Base-by-base conservation (phyloP, 2,329 filamentous ascomycete species). In the Arthrobotrys entomopaga region DNA sequence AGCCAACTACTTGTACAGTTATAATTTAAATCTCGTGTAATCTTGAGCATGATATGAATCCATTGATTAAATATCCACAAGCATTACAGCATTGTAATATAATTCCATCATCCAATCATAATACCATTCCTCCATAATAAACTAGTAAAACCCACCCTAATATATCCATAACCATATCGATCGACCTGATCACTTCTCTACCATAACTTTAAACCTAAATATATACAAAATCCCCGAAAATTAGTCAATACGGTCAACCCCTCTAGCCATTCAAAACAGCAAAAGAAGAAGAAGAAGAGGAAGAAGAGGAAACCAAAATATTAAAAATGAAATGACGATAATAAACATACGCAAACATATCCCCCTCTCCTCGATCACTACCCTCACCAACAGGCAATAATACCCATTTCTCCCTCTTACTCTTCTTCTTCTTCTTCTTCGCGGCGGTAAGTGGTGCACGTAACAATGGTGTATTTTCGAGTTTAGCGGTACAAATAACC, bases 181-280 rank as follows among this genome's bases (percentile, higher is more conserved):
- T 6, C 29, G n/a, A n/a, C n/a, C n/a, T 13, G 13, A 6, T 19
- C 16, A 46, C 42, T 66, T 66, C 22, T 50, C 10, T 29, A 53
- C 29, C 29, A 66, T 22, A 22, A 66, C n/a, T 16, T 66, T 40
- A 34, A 66, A 66, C n/a, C 63, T 66, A 43, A 26, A 42, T 2
- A 13, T 26, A 34, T 2, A 13, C 46, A 34, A 34, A 5, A 8
- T 8, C 42, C 42, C 42, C 42, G n/a, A 46, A 46, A 5, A 46
- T 46, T 13, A 46, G 1, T 13, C 16, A 46, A 46, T 10, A 46
- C n/a, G n/a, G 3, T n/a, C 42, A 15, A 46, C 2, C 7, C 42
- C 13, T n/a, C 16, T 6, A 46, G 1, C 16, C 13, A 40, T 40
- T 19, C 16, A n/a, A 19, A 46, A n/a, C 42, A 50, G 10, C 19